These are phyloP conservation scores for Fusarium mexicanum DNA, from an alignment of 2,329 filamentous ascomycete genomes.

Conservation along the genomic window DNA sequence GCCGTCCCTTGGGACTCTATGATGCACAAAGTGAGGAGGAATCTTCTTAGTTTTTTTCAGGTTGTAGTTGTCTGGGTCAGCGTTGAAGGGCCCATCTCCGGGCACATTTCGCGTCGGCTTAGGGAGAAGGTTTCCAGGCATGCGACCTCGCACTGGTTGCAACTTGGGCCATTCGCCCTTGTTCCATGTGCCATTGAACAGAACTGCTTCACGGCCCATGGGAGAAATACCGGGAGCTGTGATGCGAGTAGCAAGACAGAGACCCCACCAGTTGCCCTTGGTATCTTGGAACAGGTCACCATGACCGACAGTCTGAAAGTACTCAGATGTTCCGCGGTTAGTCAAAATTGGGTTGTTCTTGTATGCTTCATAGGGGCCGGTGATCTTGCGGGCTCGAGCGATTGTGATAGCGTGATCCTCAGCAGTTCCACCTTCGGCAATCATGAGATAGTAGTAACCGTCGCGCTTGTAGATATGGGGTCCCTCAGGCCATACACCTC, in stretches of 20 bases:
- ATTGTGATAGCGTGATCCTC: slow-evolving; percentile 50
- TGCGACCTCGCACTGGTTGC: slow-evolving; percentile 39
- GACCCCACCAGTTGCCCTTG: slow-evolving; percentile 58
- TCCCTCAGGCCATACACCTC: slow-evolving; percentile 57
- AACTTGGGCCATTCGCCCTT: slow-evolving; percentile 59
- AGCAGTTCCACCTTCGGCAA: slow-evolving; percentile 57
- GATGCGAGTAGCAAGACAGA: slow-evolving; percentile 48
- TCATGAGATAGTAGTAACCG: slow-evolving; percentile 55
- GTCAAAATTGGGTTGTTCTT: slow-evolving; percentile 53
- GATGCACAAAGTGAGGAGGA: slow-evolving; percentile 16
- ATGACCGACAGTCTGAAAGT: slow-evolving; percentile 47
- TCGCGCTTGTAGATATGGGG: slow-evolving; percentile 60
- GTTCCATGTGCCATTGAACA: slow-evolving; percentile 60
- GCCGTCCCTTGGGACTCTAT: not conserved
- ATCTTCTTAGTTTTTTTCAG: not conserved
- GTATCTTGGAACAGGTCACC: slow-evolving; percentile 47
- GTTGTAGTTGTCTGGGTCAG: slow-evolving; percentile 13
- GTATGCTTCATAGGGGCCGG: slow-evolving; percentile 50
- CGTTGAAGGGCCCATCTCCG: slow-evolving; percentile 9
- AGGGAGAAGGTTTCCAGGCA: slow-evolving; percentile 43
- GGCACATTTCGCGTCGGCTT: not conserved
- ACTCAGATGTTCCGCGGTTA: slow-evolving; percentile 41
- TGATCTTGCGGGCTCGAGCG: slow-evolving; percentile 47
- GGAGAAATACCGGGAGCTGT: slow-evolving; percentile 46
- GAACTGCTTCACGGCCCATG: slow-evolving; percentile 58